Evolutionary conservation across 2,329 filamentous ascomycete genomes (phyloP), one percentile per base, ranked within the genome.

Genomic region (Alternaria sp.): DNA sequence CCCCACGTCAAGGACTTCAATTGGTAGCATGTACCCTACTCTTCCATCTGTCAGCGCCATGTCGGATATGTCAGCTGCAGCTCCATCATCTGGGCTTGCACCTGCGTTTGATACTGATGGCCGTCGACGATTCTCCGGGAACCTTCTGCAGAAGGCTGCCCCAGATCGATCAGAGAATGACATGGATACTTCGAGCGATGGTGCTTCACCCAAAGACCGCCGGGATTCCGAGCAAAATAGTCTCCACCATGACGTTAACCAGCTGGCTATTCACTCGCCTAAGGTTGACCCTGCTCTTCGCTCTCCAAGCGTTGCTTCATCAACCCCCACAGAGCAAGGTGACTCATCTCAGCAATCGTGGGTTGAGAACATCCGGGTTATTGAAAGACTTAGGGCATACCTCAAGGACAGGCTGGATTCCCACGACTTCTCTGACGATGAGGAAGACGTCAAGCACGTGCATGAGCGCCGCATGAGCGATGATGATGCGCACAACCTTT

Each of bases 21-120:
- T 78, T 45, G 67, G 87, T 45, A 86, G 87, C 71, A 87, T 92
- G 80, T 95, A 95, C 78, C 92, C 92, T 18, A 92, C 84, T 65
- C 86, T 95, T 32, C 91, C 88, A 14, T 86, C 91, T 46, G 89
- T 92, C 53, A 89, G 86, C 60, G 86, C 89, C 45, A 90, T 90
- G 75, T 86, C 87, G 54, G 84, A 84, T 59, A 83, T 86, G 73
- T 78, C 82, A 41, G 87, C 89, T 38, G 89, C 85, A n/a, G 86
- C 86, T 12, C 86, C 87, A 3, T 84, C 91, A 2, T 89, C 91
- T 14, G 90, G 90, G 22, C 85, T 94, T 16, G 92, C 90, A 32
- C 84, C 85, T 32, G 82, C 85, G 32, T 89, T 87, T 69, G 87
- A 89, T 65, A 80, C 84, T 54, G 85, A 89, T 57, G 85, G 87